Evolutionary conservation across 2,329 filamentous ascomycete genomes (phyloP).

Genomic region (Fusarium zealandicum): DNA sequence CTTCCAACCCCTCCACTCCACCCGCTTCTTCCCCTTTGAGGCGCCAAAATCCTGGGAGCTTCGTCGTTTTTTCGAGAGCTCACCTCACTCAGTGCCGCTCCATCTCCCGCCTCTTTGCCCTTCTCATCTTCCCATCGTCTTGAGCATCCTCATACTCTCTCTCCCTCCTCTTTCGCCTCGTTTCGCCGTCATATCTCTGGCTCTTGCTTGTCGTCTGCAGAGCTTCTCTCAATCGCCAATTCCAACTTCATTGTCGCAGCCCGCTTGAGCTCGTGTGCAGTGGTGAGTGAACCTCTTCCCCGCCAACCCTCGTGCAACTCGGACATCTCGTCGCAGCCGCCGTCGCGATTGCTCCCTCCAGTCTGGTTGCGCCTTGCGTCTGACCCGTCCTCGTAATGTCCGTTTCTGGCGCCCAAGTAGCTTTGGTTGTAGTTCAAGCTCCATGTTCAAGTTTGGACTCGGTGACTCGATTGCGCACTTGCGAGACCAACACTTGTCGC

Average conservation of each 20-base stretch:
- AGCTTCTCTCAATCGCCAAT: conserved; percentile 28
- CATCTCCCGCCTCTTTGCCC: conserved; percentile 32
- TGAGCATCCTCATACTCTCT: conserved; percentile 17
- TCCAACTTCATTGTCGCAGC: conserved; percentile 36
- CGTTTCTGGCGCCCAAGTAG: conserved; percentile 12
- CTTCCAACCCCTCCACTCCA: conserved; percentile 37
- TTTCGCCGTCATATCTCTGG: conserved; percentile 33
- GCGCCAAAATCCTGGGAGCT: conserved; percentile 38
- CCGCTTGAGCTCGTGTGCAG: conserved; percentile 36
- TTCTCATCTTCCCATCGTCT: conserved; percentile 36
- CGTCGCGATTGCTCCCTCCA: conserved; percentile 18
- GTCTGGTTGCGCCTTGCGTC: conserved; percentile 1
- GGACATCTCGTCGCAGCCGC: conserved; percentile 17
- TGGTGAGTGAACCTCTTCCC: conserved; percentile 38
- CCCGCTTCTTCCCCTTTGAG: conserved; percentile 39
- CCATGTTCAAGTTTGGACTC: conserved; percentile 12
- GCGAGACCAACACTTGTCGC: conserved; percentile 25
- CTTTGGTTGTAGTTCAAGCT: conserved; percentile 21
- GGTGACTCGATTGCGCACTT: conserved; percentile 19
- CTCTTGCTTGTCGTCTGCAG: conserved; percentile 16
- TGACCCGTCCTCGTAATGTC: conserved; percentile 19
- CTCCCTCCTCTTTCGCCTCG: conserved; percentile 25
- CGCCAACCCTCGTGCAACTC: conserved; percentile 31
- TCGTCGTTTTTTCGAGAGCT: conserved; percentile 43
- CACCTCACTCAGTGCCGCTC: conserved; percentile 34